Base-by-base conservation (phyloP, 2,329 filamentous ascomycete genomes). In the Talaromyces sp. region DNA sequence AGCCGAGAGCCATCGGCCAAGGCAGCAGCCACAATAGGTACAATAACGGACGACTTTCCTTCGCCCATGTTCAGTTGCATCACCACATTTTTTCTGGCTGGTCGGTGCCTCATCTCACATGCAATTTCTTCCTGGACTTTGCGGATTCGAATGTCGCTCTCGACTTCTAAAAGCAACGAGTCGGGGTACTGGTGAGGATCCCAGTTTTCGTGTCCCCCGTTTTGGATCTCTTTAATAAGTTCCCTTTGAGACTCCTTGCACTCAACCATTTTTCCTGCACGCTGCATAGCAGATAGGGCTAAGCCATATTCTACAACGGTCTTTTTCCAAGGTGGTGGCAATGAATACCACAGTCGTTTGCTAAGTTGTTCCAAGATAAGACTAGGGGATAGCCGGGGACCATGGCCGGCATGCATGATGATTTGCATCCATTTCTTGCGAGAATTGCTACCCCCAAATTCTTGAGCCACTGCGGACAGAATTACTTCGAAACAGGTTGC, bases 1-100 rank as follows among this genome's bases (percentile, higher is more conserved):
- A 90, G 71, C 5, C 70, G 75, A 0, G 70, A 66, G 0, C 77
- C 76, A 52, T 89, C 75, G 0, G 84, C 83, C 1, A 87, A 70
- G 0, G 75, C 71, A n/a, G 82, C 73, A 0, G 83, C 83, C 0
- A 88, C 82, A 42, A 89, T 86, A 0, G 88, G 88, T 0, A 88
- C 79, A 55, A 92, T 90, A 1, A 90, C 84, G 0, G 87, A 88
- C 0, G 86, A 86, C 65, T 90, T 90, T 0, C 88, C 88, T 67
- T 89, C 83, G 0, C 88, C 88, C 87, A 90, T 91, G 65, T 89
- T 89, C 2, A 91, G 71, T 67, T 89, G 86, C 76, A 89, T 82
- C 0, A 87, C 81, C 0, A 79, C 71, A 65, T 87, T 89, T 0
- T 69, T 30, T 0, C 67, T 69, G 0, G 69, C 68, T 0, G 69